A percentile compares a stretch with the other conserved stretches of the same genome.
Evolutionary conservation across 2,329 filamentous ascomycete genomes (phyloP).

Genomic region (Nothopassalora personata): DNA sequence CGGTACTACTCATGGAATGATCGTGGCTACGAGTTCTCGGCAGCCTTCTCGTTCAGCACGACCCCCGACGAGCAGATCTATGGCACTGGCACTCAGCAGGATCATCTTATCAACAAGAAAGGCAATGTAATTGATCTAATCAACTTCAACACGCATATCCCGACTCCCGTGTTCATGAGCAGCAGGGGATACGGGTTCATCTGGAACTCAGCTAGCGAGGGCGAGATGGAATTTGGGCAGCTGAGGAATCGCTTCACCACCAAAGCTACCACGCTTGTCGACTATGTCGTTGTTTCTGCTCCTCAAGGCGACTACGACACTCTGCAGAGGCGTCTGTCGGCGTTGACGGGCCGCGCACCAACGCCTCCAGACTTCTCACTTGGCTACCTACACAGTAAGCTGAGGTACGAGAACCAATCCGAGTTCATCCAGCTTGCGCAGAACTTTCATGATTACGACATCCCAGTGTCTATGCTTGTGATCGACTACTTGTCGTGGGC

Average conservation of each 20-base stretch:
- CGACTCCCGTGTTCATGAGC: slow-evolving; percentile 30
- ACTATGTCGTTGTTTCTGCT: slow-evolving; percentile 30
- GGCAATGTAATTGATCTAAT: slow-evolving; percentile 29
- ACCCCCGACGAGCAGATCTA: slow-evolving; percentile 32
- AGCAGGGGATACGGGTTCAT: slow-evolving; percentile 30
- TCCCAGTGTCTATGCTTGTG: slow-evolving; percentile 31
- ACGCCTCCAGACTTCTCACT: slow-evolving; percentile 29
- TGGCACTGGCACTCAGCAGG: slow-evolving; percentile 30
- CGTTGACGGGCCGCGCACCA: slow-evolving; percentile 29
- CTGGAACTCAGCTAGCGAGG: slow-evolving; percentile 30
- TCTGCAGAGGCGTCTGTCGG: slow-evolving; percentile 25
- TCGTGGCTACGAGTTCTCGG: slow-evolving; percentile 33
- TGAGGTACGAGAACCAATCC: slow-evolving; percentile 31
- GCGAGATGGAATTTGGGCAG: slow-evolving; percentile 29
- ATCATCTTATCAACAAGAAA: slow-evolving; percentile 32
- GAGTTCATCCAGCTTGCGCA: slow-evolving; percentile 29
- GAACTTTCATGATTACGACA: slow-evolving; percentile 27
- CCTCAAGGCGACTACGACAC: slow-evolving; percentile 29
- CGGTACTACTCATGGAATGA: slow-evolving; percentile 35
- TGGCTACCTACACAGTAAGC: slow-evolving; percentile 31
- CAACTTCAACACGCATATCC: slow-evolving; percentile 32
- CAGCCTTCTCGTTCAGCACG: slow-evolving; percentile 36
- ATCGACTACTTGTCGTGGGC: slow-evolving; percentile 32
- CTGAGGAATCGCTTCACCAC: slow-evolving; percentile 27
- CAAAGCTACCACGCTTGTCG: slow-evolving; percentile 28